Conservation (phyloP, 2,329 filamentous ascomycete species). For the Neocatenulostroma microsporum region DNA sequence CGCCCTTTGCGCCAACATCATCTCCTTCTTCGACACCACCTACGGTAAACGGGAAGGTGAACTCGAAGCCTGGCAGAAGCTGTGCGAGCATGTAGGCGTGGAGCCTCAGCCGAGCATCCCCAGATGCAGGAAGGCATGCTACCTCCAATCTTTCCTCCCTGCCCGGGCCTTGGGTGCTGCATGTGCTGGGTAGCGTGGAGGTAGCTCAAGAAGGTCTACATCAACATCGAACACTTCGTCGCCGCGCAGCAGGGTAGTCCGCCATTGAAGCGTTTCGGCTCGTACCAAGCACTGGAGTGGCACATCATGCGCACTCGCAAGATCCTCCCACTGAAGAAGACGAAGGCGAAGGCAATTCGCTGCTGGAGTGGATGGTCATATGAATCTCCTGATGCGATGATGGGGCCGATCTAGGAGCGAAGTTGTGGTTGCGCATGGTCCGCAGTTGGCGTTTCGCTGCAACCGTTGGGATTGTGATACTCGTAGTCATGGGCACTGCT, state of each 20-base stretch:
- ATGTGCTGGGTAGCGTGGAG: no score
- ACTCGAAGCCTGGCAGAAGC: slow-evolving; percentile 1
- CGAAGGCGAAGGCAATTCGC: slow-evolving; percentile 3
- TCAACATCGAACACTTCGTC: slow-evolving; percentile 11
- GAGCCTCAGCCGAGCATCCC: background rate
- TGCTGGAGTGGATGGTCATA: slow-evolving; percentile 5
- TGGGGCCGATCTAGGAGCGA: no score
- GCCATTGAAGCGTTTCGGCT: background rate
- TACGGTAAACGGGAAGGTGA: background rate
- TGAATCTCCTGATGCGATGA: no score
- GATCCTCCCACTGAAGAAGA: slow-evolving; percentile 4
- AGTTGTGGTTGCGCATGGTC: no score
- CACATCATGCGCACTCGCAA: slow-evolving; percentile 4
- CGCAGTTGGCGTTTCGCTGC: no score
- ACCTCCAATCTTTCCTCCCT: background rate
- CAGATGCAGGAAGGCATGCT: slow-evolving; percentile 2
- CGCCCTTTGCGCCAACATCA: background rate
- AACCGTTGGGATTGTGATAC: no score
- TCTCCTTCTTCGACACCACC: slow-evolving; percentile 1
- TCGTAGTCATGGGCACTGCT: no score
- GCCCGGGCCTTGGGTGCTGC: no score
- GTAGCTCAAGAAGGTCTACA: slow-evolving; percentile 5
- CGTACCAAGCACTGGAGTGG: slow-evolving; percentile 1
- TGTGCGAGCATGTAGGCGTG: slow-evolving; percentile 4
- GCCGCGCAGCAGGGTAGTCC: background rate